A percentile compares a stretch with the other conserved stretches of the same genome.
Evolutionary conservation across 495 filamentous ascomycete genomes (phyloP).

Genomic region (Tuber aestivum): DNA sequence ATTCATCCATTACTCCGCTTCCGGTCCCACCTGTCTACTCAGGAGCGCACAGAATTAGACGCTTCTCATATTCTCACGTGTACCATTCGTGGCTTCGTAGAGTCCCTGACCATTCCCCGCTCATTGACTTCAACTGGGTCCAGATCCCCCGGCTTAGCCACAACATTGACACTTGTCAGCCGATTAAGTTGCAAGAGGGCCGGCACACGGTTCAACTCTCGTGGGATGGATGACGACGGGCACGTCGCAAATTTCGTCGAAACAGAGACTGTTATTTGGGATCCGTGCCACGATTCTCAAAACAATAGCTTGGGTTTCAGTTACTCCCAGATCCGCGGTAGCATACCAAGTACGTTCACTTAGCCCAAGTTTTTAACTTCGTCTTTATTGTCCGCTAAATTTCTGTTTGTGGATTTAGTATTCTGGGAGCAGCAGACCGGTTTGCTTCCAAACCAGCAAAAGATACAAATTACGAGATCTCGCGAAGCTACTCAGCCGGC

Average conservation of each 20-base stretch:
- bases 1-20: constrained; percentile 86
- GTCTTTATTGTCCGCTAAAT: not conserved
- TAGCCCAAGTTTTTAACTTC: not conserved
- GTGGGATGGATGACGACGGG: constrained; percentile 95
- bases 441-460: constrained; percentile 86
- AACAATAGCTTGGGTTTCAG: constrained; percentile 69
- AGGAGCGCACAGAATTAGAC: constrained; percentile 71
- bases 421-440: constrained; percentile 95
- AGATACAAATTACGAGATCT: constrained; percentile 84
- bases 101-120: constrained; percentile 72
- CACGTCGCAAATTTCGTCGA: constrained; percentile 87
- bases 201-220: constrained; percentile 90
- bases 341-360: constrained; percentile 56
- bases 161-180: constrained; percentile 79
- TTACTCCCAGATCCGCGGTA: constrained; percentile 86
- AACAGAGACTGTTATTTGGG: constrained; percentile 63
- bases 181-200: constrained; percentile 85
- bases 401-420: constrained; percentile 44
- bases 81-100: constrained; percentile 86
- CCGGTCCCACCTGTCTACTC: constrained; percentile 65
- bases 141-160: constrained; percentile 66
- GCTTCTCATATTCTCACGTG: constrained; percentile 81
- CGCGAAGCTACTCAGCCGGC: constrained; percentile 88
- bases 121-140: constrained; percentile 51
- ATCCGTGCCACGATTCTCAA: constrained; percentile 50